Conservation (phyloP, 768 basidiomycete genomes). For the Trametes gibbosa region DNA sequence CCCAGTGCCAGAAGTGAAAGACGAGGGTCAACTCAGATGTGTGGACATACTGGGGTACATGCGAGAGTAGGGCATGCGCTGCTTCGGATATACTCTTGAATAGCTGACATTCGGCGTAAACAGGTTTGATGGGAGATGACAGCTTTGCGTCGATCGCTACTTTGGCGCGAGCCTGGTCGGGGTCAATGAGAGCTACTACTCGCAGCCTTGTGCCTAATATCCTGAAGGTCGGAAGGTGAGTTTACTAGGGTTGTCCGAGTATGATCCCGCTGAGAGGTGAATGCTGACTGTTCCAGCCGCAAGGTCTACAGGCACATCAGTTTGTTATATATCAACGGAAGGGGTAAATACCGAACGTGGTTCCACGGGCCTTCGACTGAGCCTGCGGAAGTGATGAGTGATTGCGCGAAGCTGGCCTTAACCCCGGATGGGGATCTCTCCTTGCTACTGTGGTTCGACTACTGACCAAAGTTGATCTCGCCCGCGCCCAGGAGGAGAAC, state of each 20-base stretch:
- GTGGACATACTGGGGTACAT: slow-evolving; percentile 10
- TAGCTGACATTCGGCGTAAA: slow-evolving; percentile 30
- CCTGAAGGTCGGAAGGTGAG: slow-evolving; percentile 18
- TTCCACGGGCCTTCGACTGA: slow-evolving; percentile 36
- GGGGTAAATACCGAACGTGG: slow-evolving; percentile 19
- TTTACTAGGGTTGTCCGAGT: too few relatives aligned
- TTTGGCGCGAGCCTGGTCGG: slow-evolving; percentile 35
- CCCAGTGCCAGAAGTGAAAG: too few relatives aligned
- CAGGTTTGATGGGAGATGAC: slow-evolving; percentile 37
- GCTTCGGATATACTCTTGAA: slow-evolving; percentile 11
- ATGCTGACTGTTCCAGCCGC: not conserved
- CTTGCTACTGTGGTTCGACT: not conserved
- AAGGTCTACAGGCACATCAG: not conserved
- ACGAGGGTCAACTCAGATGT: not conserved
- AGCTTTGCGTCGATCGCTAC: slow-evolving; percentile 41
- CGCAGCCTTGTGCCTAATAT: slow-evolving; percentile 47
- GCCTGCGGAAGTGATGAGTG: slow-evolving; percentile 13
- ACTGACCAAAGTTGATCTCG: slow-evolving; percentile 48
- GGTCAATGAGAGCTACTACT: slow-evolving; percentile 47
- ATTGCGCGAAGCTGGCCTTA: too few relatives aligned
- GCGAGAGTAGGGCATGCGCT: not conserved
- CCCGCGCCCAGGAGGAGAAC: slow-evolving; percentile 49
- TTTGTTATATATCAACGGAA: too few relatives aligned
- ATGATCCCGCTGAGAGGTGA: not conserved
- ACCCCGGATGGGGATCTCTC: not conserved